These are phyloP conservation scores for Jamesozyma gamospora DNA, from an alignment of 805 yeast species.

Conservation along the genomic window DNA sequence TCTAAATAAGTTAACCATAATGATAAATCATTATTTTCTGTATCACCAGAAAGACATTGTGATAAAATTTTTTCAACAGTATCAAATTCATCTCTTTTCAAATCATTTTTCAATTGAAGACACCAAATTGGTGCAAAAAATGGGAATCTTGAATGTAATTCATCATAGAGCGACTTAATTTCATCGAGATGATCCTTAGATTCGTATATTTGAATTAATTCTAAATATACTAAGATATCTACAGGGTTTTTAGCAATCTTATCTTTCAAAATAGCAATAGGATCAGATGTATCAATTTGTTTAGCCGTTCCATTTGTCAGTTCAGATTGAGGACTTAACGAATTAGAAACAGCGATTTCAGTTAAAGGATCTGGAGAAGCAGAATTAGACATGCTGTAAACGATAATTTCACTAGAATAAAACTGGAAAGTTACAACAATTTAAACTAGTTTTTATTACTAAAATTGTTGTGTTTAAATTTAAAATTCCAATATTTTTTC, in stretches of 20 bases:
- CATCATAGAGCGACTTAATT: constrained; percentile 47
- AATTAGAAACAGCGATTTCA: background rate
- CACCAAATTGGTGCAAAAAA: constrained; percentile 68
- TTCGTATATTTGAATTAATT: constrained; percentile 40
- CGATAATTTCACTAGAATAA: no score
- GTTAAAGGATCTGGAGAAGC: constrained; percentile 7
- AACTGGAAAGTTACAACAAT: no score
- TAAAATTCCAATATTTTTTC: no score
- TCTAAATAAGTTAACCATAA: constrained; percentile 71
- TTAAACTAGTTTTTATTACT: no score
- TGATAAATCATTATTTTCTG: constrained; percentile 42
- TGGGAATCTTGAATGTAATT: constrained; percentile 56
- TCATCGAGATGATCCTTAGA: constrained; percentile 50
- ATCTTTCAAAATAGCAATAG: constrained; percentile 50
- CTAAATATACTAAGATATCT: constrained; percentile 48
- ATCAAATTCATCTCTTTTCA: constrained; percentile 53
- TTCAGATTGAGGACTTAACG: background rate
- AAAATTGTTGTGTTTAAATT: no score
- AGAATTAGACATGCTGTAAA: constrained; percentile 2
- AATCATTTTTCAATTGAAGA: constrained; percentile 53
- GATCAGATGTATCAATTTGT: constrained; percentile 28
- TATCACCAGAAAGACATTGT: constrained; percentile 42
- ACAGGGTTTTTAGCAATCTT: constrained; percentile 40
- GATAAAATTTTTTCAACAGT: constrained; percentile 58
- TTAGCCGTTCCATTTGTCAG: background rate